Percentiles rank a stretch among this genome's conserved stretches.
Evolutionary conservation across 2,329 filamentous ascomycete genomes (phyloP).

Genomic region (Hawksworthiomyces lignivorus): DNA sequence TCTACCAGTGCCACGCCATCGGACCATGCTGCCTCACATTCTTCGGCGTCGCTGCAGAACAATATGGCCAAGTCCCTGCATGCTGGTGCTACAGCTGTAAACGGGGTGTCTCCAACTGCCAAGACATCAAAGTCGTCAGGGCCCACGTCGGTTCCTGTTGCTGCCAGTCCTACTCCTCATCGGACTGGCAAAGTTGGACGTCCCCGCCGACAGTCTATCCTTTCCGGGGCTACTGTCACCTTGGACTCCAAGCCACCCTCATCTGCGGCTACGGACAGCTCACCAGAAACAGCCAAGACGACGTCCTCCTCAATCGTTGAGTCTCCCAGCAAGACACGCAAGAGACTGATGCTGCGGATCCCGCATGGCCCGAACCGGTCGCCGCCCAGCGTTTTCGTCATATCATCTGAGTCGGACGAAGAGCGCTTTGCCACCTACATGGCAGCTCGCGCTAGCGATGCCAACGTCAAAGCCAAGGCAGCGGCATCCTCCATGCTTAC

Average conservation of each 20-base stretch:
- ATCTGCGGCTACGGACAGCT: neutral
- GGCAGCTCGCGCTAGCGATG: slow-evolving; percentile 4
- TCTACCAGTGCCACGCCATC: slow-evolving; percentile 13
- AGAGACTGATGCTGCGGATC: slow-evolving; percentile 12
- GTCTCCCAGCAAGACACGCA: neutral
- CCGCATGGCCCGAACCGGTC: slow-evolving; percentile 10
- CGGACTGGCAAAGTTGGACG: slow-evolving; percentile 3
- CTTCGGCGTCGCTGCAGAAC: neutral
- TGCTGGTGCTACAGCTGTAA: neutral
- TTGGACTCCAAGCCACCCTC: neutral
- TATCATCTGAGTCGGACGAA: slow-evolving; percentile 8
- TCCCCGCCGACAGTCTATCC: slow-evolving; percentile 2
- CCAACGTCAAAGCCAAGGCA: slow-evolving; percentile 2
- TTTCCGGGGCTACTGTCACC: neutral
- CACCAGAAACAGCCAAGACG: slow-evolving; percentile 2
- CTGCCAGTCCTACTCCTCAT: neutral
- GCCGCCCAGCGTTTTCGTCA: slow-evolving; percentile 9
- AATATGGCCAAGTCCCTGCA: neutral
- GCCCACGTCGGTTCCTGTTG: too few species aligned
- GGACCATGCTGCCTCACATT: slow-evolving; percentile 3
- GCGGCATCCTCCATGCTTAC: neutral
- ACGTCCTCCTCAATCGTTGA: neutral
- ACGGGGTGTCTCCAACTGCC: neutral
- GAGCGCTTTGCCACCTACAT: slow-evolving; percentile 9
- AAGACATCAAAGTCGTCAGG: neutral